Evolutionary conservation across 768 basidiomycete species (phyloP), one percentile per base, ranked within the genome.

Genomic region (Phanerodontia chrysosporium): DNA sequence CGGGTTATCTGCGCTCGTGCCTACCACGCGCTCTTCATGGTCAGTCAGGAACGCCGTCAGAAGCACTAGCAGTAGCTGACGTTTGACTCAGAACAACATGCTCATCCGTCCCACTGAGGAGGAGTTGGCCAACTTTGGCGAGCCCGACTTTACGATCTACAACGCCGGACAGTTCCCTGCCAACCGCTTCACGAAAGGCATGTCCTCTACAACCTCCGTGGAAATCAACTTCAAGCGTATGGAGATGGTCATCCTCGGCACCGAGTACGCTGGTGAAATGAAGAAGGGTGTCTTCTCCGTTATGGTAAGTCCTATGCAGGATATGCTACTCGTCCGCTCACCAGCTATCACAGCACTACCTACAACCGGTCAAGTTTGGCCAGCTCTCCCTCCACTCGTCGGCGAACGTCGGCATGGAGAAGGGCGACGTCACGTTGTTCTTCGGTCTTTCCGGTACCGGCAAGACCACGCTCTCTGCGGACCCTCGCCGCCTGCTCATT

Each of bases 141-240:
- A 96, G 69, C 97, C 97, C 46, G 97, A 99, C 71, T 99, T 99
- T 75, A 97, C 94, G 78, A 98, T 99, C 75, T 98, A 98, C 85
- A 98, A 98, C 75, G 97, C 97, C 48, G 97, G 97, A 63, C 95
- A 98, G 74, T 98, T 99, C 88, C 96, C 97, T 14, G 97, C 97
- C 66, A 99, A 99, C 75, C 90, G 97, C 45, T 98, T 98, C 83
- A 99, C 97, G 61, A 94, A 97, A 80, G 97, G 97, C 75, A 98
- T 98, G 97, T 96, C 93, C 62, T 97, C 95, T 10, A 92, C 95
- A 29, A 98, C 97, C 6, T 97, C 95, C 2, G 96, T 99, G 51
- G 96, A 98, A 78, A 93, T 99, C 81, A 99, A 99, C 84, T 98
- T 99, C 78, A 97, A 97, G 82, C 92, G 97, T 42, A 97, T 95